A percentile compares a stretch with the other conserved stretches of the same genome.
Conservation (phyloP, 805 yeast species). For the Yarrowia alimentaria region DNA sequence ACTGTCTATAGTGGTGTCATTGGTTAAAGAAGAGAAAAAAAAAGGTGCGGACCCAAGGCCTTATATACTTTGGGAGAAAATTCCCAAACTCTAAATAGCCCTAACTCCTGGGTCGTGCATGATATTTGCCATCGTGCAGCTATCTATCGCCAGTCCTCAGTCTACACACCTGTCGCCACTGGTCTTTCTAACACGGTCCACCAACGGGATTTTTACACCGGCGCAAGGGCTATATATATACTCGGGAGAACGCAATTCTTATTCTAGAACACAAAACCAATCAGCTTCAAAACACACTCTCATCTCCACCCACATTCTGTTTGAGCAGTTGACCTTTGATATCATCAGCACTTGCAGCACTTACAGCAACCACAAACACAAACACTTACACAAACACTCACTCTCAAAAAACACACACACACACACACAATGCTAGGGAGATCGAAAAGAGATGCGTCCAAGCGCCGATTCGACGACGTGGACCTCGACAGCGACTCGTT, state of each 20-base stretch:
- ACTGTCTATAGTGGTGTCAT: conserved; percentile 28
- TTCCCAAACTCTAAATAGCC: conserved; percentile 14
- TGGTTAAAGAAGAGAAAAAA: conserved; percentile 1
- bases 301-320: too few relatives aligned
- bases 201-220: too few relatives aligned
- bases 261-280: too few relatives aligned
- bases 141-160: conserved; percentile 9
- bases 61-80: conserved; percentile 11
- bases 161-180: too few relatives aligned
- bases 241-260: too few relatives aligned
- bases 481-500: conserved; percentile 34
- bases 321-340: too few relatives aligned
- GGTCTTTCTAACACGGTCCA: too few relatives aligned
- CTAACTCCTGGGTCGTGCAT: conserved; percentile 16
- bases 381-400: not conserved
- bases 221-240: too few relatives aligned
- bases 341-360: conserved; percentile 1
- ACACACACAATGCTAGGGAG: conserved; percentile 21
- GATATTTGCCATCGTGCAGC: not conserved
- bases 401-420: not conserved
- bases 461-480: conserved; percentile 30
- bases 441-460: conserved; percentile 27
- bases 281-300: too few relatives aligned
- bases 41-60: not conserved
- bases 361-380: not conserved